Evolutionary conservation across 257 asterid genomes (phyloP), one percentile per base, ranked within the genome.

Genomic region (Cordia subcordata): DNA sequence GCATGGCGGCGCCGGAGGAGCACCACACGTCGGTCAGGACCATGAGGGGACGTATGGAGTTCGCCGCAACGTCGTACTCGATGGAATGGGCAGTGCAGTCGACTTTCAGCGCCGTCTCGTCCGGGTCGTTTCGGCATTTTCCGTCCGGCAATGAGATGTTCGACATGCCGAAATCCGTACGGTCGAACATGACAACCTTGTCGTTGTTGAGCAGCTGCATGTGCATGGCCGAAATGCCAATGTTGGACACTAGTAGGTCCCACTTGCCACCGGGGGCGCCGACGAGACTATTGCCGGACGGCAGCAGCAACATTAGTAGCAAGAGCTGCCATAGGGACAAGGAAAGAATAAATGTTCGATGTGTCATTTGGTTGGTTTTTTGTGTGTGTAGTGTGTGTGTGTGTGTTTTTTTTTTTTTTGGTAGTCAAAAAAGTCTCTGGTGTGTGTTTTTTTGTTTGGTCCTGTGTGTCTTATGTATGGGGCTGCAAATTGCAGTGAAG

Each of bases 31-130:
- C 63, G 13, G 86, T 77, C 13, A 19, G 72, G 54, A 82, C 77
- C 16, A 10, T 75, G 32, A 82, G 80, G 0, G 89, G 86, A 0
- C 82, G 75, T 2, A 67, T 5, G n/a, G 82, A 27, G 58, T 79
- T 82, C 0, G 62, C 1, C 3, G 53, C 49, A 37, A 80, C 81
- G 16, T 79, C 81, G 45, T 77, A 80, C 11, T 79, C 84, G 0
- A 82, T 82, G 0, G 90, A 82, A 53, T 82, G 90, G 0, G 86
- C 84, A 1, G 84, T 79, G 63, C 90, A 82, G 23, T 82, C 85
- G 0, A n/a, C 0, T 49, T 58, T 62, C 4, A 74, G 3, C 0
- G 55, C 73, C 3, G 4, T 13, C 11, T 81, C 85, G 0, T 49
- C 32, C 0, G 83, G 66, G 55, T 74, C 67, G 17, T 58, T 3